These are phyloP conservation scores for Lachnellula suecica DNA, from an alignment of 2,329 filamentous ascomycete species.

Conservation along the genomic window DNA sequence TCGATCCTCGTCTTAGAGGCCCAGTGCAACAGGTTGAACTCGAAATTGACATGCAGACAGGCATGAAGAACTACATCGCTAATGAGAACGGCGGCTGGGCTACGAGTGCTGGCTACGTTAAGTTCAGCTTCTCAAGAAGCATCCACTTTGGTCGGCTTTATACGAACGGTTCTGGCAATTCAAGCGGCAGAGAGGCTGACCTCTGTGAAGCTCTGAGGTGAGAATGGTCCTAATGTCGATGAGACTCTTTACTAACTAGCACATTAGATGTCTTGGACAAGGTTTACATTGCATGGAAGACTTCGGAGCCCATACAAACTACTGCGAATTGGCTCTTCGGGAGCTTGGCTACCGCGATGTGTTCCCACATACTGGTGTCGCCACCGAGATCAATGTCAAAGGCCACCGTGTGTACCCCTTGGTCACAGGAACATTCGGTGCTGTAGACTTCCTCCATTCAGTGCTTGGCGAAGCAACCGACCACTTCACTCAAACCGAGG, in stretches of 20 bases:
- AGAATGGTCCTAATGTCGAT: background rate
- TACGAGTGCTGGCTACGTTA: conserved; percentile 83
- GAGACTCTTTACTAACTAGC: background rate
- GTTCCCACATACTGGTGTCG: conserved; percentile 71
- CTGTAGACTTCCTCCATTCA: conserved; percentile 81
- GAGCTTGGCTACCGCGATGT: conserved; percentile 69
- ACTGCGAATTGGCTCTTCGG: conserved; percentile 73
- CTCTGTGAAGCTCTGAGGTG: conserved; percentile 73
- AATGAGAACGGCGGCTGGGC: conserved; percentile 87
- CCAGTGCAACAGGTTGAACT: conserved; percentile 72
- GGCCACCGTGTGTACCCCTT: conserved; percentile 71
- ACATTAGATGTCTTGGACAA: conserved; percentile 48
- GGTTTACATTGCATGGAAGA: conserved; percentile 60
- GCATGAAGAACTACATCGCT: conserved; percentile 99
- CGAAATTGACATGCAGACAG: conserved; percentile 71
- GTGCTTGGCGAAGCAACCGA: conserved; percentile 73
- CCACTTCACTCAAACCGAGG: conserved; percentile 81
- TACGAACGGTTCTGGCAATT: conserved; percentile 58
- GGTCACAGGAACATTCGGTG: conserved; percentile 75
- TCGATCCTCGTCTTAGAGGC: conserved; percentile 76
- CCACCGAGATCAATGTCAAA: conserved; percentile 63
- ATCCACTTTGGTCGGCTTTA: conserved; percentile 79
- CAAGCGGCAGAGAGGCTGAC: conserved; percentile 68
- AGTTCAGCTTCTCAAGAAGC: conserved; percentile 70
- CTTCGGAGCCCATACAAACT: conserved; percentile 81